Evolutionary conservation across 1,284 basidiomycete genomes (phyloP).

Genomic region (Ganoderma lingzhi): DNA sequence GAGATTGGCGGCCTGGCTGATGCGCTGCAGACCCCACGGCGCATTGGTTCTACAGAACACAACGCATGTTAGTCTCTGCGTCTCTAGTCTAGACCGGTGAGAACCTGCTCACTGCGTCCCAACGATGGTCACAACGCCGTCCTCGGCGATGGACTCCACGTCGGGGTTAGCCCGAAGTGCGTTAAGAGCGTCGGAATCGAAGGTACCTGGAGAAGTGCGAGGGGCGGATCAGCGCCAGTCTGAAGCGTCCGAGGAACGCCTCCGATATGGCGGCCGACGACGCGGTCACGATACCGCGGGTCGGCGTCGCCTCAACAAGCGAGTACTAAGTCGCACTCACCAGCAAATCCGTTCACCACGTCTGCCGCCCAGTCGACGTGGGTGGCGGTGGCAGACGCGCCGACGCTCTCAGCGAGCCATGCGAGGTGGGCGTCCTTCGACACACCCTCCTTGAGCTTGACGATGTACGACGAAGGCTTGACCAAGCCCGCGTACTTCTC

Average conservation of each 20-base stretch:
- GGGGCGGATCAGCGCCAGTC: not conserved
- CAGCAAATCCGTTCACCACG: conserved; percentile 66
- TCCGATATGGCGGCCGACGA: not conserved
- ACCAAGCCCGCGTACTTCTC: conserved; percentile 44
- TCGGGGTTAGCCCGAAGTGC: conserved; percentile 18
- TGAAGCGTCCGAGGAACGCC: not conserved
- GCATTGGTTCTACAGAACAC: conserved; percentile 18
- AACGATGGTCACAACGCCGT: conserved; percentile 9
- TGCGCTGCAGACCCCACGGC: conserved; percentile 20
- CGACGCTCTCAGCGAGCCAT: conserved; percentile 47
- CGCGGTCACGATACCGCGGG: conserved; percentile 5
- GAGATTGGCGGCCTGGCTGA: conserved; percentile 16
- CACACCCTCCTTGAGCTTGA: conserved; percentile 65
- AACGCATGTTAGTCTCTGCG: not conserved
- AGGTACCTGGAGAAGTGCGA: conserved; percentile 16
- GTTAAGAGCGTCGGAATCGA: conserved; percentile 17
- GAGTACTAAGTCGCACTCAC: conserved; percentile 40
- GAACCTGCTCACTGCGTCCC: conserved; percentile 12
- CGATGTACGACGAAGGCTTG: conserved; percentile 54
- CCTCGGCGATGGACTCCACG: conserved; percentile 20
- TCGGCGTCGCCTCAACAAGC: too few species aligned
- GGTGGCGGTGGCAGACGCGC: conserved; percentile 40
- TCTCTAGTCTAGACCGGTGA: not conserved
- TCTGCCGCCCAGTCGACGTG: conserved; percentile 47
- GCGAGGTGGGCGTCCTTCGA: conserved; percentile 40